phyloP scores from a whole-genome alignment of 208 protist genomes.

The Leishmania amazonensis region DNA sequence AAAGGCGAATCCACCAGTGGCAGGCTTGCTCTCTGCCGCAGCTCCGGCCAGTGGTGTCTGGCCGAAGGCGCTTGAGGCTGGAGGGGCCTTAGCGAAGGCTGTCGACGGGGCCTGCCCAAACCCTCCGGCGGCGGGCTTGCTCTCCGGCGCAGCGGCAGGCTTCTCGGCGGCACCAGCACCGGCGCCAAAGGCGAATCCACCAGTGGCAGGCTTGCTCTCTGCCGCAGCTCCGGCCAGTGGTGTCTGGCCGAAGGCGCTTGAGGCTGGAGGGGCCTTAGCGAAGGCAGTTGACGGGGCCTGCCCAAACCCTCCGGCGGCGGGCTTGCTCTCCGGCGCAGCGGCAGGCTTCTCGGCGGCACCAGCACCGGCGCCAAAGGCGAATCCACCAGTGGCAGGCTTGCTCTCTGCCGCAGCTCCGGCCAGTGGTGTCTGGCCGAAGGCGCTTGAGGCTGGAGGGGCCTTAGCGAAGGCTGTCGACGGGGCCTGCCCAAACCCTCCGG shows the following conservation, averaged over 20 bases:
- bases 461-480: background rate
- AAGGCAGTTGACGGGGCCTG: slow-evolving; percentile 17
- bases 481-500: background rate
- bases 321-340: slow-evolving; percentile 1
- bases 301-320: background rate
- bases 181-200: background rate
- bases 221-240: background rate
- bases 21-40: background rate
- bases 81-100: slow-evolving; percentile 8
- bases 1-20: background rate
- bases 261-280: slow-evolving; percentile 9
- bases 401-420: background rate
- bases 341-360: no score
- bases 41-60: background rate
- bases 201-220: background rate
- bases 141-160: background rate
- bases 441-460: background rate
- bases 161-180: no score
- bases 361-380: no score
- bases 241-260: slow-evolving; percentile 25
- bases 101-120: slow-evolving; percentile 15
- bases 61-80: background rate
- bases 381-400: background rate
- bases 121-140: background rate
- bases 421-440: slow-evolving; percentile 22